Evolutionary conservation across 805 yeast species (phyloP).

Genomic region (Torulaspora maleeae): DNA sequence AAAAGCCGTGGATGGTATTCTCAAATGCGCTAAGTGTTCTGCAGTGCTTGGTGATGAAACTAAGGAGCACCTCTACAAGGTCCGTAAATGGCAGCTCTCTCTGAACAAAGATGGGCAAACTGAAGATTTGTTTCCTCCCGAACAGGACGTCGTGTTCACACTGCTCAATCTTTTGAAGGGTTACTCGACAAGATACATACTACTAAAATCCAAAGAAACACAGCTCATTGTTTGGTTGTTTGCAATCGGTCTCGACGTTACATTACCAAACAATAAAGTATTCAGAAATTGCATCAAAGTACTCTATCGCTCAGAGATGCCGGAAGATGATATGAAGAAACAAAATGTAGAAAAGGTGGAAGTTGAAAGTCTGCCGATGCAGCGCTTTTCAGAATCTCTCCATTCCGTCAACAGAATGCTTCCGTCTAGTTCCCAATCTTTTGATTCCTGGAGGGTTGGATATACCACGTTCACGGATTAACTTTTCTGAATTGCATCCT

Average conservation of each 20-base stretch:
- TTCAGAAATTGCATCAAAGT: constrained; percentile 25
- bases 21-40: constrained; percentile 21
- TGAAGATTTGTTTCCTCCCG: constrained; percentile 15
- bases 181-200: constrained; percentile 24
- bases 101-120: constrained; percentile 5
- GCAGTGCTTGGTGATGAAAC: constrained; percentile 20
- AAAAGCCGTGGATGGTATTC: not conserved
- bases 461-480: constrained; percentile 12
- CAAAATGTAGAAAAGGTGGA: constrained; percentile 23
- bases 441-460: constrained; percentile 26
- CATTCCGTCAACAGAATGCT: constrained; percentile 11
- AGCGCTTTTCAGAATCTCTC: constrained; percentile 14
- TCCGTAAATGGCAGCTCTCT: constrained; percentile 29
- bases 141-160: constrained; percentile 22
- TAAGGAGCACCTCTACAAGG: constrained; percentile 18
- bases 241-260: constrained; percentile 22
- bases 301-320: constrained; percentile 16
- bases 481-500: constrained; percentile 21
- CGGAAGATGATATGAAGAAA: not conserved
- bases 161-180: constrained; percentile 21
- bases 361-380: constrained; percentile 15
- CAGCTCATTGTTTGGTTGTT: constrained; percentile 29
- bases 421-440: constrained; percentile 11
- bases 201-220: constrained; percentile 12
- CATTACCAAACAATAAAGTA: constrained; percentile 7